These are phyloP conservation scores for Citrus hindsii DNA, from an alignment of 345 rosid species.

Conservation along the genomic window DNA sequence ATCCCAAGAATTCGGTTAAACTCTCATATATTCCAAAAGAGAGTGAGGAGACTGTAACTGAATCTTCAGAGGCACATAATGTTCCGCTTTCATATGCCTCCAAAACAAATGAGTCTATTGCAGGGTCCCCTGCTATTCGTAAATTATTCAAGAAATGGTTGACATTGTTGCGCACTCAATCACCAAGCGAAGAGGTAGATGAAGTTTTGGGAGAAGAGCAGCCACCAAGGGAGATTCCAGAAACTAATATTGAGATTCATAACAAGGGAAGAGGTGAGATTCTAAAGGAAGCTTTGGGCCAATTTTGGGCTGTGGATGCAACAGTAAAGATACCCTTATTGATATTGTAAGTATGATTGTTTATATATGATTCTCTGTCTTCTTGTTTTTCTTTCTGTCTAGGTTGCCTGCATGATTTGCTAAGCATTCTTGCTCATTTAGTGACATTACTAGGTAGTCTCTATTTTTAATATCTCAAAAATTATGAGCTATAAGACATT, in stretches of 20 bases:
- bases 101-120: slow-evolving; percentile 47
- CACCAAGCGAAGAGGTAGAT: slow-evolving; percentile 48
- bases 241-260: slow-evolving; percentile 28
- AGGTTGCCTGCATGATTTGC: slow-evolving; percentile 2
- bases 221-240: slow-evolving; percentile 29
- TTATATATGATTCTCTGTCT: slow-evolving; percentile 2
- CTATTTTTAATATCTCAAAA: background rate
- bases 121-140: slow-evolving; percentile 69
- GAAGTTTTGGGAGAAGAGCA: slow-evolving; percentile 49
- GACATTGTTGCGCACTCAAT: slow-evolving; percentile 49
- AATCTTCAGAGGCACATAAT: slow-evolving; percentile 58
- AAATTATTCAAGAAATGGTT: slow-evolving; percentile 83
- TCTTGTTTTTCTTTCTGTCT: background rate
- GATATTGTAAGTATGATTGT: slow-evolving; percentile 62
- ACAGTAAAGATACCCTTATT: slow-evolving; percentile 65
- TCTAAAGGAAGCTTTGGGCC: slow-evolving; percentile 44
- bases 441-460: background rate
- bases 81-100: slow-evolving; percentile 62
- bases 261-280: slow-evolving; percentile 29
- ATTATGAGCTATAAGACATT: background rate
- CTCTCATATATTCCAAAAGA: slow-evolving; percentile 68
- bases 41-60: slow-evolving; percentile 46
- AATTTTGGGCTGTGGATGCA: slow-evolving; percentile 66
- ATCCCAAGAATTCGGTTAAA: slow-evolving; percentile 51
- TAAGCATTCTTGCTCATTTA: background rate